Evolutionary conservation across 371 early-diverging fungal species (phyloP), one percentile per base, ranked within the genome.

Genomic region (Rhizoclosmatium hyalinum): DNA sequence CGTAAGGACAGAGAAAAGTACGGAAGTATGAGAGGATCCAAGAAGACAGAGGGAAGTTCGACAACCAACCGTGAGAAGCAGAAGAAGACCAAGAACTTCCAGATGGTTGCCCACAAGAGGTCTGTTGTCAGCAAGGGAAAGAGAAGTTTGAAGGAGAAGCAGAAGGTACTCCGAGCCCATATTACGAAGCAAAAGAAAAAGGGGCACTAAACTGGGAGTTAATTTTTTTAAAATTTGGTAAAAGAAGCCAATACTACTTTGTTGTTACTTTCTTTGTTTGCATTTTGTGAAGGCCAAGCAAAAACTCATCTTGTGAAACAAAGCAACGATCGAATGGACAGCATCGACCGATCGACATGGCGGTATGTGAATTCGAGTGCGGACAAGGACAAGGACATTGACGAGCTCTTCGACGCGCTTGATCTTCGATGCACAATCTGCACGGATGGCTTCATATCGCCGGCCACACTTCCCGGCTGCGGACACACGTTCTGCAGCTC

Each of bases 51-150:
- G 90, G 81, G 85, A 60, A 78, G 77, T 6, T 73, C 68, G 46
- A 75, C 72, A 24, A 71, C 75, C 10, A 75, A 69, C 73, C 17
- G 71, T 80, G 95, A 96, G 76, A 98, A 97, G 90, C 79, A 91
- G 75, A 94, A 93, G 85, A 94, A 92, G 73, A 82, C 68, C 75
- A 98, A 98, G 92, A 90, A 92, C 81, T 94, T 92, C 77, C 90
- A 91, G 88, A 98, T 98, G 99, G 88, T 98, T 68, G 88, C 93
- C 50, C 98, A 98, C 85, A 96, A 96, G 84, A 88, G 89, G 63
- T 85, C 89, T 58, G 92, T 95, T 14, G 80, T 90, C n/a, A 85
- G 84, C 56, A 98, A 97, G 86, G 87, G 90, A 72, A 94, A 92
- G 85, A 85, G 91, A 70, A 91, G 92, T 79, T 83, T 95, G 79